Evolutionary conservation across 2,329 filamentous ascomycete genomes (phyloP), one percentile per base, ranked within the genome.

Genomic region (Colletotrichum somersetense): DNA sequence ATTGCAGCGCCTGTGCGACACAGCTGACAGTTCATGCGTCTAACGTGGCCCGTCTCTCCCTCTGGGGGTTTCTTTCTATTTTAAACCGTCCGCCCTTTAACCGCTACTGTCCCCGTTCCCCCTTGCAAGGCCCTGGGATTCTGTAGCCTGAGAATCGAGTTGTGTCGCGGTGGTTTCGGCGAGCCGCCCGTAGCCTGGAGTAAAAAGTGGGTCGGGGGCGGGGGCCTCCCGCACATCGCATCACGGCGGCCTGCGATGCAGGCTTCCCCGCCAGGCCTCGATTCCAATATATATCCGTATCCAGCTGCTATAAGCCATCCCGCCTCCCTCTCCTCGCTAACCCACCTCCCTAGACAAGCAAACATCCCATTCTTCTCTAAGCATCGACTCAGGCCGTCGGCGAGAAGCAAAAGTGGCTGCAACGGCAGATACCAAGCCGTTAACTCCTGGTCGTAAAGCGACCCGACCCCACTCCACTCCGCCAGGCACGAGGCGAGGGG

Each of bases 231-330:
- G n/a, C 6, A 12, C 67, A 56, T 69, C 69, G 69, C 69, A 67
- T 61, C 69, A 55, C 69, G 69, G 66, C 66, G 69, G 44, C 57
- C 57, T 71, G 68, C 68, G 63, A 67, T 26, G 42, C 57, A 14
- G 16, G 30, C 33, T 46, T n/a, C 23, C 18, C 16, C 16, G 5
- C 58, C 58, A 26, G 42, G 30, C 26, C 14, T 53, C 50, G 7
- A 10, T 26, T 2, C 5, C 11, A 20, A 35, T 56, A 38, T 35
- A 56, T 56, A 20, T 44, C 0, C 30, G 30, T 30, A 30, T 5
- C 18, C 8, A 46, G 11, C 14, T 30, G 26, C 50, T 16, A 3
- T 18, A 23, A 3, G 7, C 23, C 6, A 14, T 16, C 44, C 44
- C n/a, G 11, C 42, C 20, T 6, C 5, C 42, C 5, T 5, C 11